phyloP scores from a whole-genome alignment of 371 early-diverging fungal genomes.

The Mortierella sp. region DNA sequence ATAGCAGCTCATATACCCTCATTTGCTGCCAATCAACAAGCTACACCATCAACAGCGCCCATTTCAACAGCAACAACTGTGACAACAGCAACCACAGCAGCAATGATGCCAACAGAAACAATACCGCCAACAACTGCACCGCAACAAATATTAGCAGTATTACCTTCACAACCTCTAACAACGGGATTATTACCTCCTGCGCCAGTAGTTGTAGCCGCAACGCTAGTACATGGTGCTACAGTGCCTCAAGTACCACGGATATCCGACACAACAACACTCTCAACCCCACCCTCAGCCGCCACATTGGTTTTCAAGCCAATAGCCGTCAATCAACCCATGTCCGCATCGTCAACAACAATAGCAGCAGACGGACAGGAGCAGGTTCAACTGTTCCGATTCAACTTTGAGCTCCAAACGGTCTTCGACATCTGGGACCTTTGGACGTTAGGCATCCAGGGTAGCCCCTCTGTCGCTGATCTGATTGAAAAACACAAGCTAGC shows the following conservation, averaged over 20 bases:
- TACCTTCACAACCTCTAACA: background rate
- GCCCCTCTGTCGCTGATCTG: background rate
- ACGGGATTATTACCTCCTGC: background rate
- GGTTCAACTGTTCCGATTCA: background rate
- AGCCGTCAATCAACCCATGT: too few species aligned
- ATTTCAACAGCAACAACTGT: background rate
- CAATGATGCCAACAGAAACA: background rate
- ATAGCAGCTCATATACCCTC: too few species aligned
- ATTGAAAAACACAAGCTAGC: background rate
- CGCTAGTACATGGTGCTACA: background rate
- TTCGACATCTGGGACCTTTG: constrained; percentile 8
- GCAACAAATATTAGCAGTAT: background rate
- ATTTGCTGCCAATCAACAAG: background rate
- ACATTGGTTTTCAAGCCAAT: background rate
- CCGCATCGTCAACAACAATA: too few species aligned
- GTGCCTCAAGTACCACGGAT: too few species aligned
- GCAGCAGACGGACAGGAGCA: background rate
- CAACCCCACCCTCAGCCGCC: background rate
- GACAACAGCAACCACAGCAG: background rate
- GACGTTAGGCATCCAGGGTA: background rate
- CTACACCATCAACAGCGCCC: background rate
- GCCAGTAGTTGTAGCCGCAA: background rate
- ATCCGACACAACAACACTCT: background rate
- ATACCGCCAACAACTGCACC: background rate
- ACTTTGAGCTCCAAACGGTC: background rate